Evolutionary conservation across 73 alveolate genomes (phyloP).

Genomic region (Paramecium sonneborni): DNA sequence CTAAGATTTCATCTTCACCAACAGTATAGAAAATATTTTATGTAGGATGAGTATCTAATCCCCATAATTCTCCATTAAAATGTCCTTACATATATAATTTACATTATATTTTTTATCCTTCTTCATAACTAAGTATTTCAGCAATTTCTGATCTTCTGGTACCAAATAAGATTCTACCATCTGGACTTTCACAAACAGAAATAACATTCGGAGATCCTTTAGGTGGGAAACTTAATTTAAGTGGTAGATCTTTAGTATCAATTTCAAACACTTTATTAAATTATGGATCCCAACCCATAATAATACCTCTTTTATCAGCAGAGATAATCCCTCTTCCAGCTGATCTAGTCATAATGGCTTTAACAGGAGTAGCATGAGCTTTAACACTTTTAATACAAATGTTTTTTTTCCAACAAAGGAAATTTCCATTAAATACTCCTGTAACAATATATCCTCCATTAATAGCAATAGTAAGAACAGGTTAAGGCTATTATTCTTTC

Average conservation of each 20-base stretch:
- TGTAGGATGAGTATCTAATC: slow-evolving; percentile 92
- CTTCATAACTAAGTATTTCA: slow-evolving; percentile 61
- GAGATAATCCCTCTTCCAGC: slow-evolving; percentile 92
- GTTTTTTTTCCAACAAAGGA: slow-evolving; percentile 86
- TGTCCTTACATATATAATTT: slow-evolving; percentile 90
- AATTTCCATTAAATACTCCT: slow-evolving; percentile 90
- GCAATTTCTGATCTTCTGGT: slow-evolving; percentile 98
- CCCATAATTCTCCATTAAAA: slow-evolving; percentile 97
- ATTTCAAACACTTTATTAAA: slow-evolving; percentile 6
- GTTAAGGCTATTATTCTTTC: slow-evolving; percentile 71
- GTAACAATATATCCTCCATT: slow-evolving; percentile 83
- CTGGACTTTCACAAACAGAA: slow-evolving; percentile 89
- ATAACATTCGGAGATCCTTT: slow-evolving; percentile 82
- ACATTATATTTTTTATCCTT: slow-evolving; percentile 67
- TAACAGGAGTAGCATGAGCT: slow-evolving; percentile 89
- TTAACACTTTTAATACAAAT: slow-evolving; percentile 73
- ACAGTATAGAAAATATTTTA: slow-evolving; percentile 87
- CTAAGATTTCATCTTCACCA: slow-evolving; percentile 96
- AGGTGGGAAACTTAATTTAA: slow-evolving; percentile 9
- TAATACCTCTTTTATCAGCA: slow-evolving; percentile 94
- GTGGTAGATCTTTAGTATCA: slow-evolving; percentile 50
- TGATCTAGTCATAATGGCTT: slow-evolving; percentile 80
- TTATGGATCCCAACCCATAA: slow-evolving; percentile 80
- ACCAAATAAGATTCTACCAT: slow-evolving; percentile 94
- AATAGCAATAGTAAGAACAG: slow-evolving; percentile 89